These are phyloP conservation scores for Brassica juncea DNA, from an alignment of 345 rosid species.

Conservation along the genomic window DNA sequence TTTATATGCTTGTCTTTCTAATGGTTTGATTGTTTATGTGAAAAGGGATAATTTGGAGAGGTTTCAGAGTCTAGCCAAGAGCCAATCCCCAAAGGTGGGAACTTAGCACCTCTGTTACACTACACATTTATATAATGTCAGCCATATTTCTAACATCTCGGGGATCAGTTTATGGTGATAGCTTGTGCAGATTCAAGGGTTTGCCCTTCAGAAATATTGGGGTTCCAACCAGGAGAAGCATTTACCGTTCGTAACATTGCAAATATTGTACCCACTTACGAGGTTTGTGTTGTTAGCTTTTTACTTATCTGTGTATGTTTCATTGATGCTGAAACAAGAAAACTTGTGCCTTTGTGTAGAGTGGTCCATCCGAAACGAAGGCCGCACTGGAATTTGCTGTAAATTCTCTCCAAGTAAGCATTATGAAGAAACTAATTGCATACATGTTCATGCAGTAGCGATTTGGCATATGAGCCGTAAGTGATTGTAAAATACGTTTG, in stretches of 20 bases:
- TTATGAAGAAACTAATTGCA: not conserved
- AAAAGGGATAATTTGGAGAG: slow-evolving; percentile 64
- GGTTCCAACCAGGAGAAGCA: slow-evolving; percentile 93
- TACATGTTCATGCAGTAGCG: not conserved
- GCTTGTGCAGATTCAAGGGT: slow-evolving; percentile 94
- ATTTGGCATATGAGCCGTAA: not conserved
- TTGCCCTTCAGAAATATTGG: slow-evolving; percentile 79
- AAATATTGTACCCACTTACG: slow-evolving; percentile 73
- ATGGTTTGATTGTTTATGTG: slow-evolving; percentile 5
- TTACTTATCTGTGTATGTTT: not conserved
- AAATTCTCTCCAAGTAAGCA: slow-evolving; percentile 67
- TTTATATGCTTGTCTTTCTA: not conserved
- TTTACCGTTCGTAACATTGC: slow-evolving; percentile 80
- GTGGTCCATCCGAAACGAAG: slow-evolving; percentile 84
- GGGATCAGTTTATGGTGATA: slow-evolving; percentile 77
- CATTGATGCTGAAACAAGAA: slow-evolving; percentile 13
- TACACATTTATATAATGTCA: not conserved
- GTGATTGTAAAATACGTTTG: slow-evolving; percentile 12
- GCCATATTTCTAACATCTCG: slow-evolving; percentile 35
- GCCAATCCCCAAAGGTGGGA: slow-evolving; percentile 76
- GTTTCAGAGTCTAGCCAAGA: slow-evolving; percentile 61
- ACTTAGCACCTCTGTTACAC: not conserved
- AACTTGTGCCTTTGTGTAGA: slow-evolving; percentile 45
- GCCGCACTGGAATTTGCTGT: slow-evolving; percentile 89
- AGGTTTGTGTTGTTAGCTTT: slow-evolving; percentile 47